phyloP scores from a whole-genome alignment of 1,139 yeast species.

The Suhomyces kunorum region DNA sequence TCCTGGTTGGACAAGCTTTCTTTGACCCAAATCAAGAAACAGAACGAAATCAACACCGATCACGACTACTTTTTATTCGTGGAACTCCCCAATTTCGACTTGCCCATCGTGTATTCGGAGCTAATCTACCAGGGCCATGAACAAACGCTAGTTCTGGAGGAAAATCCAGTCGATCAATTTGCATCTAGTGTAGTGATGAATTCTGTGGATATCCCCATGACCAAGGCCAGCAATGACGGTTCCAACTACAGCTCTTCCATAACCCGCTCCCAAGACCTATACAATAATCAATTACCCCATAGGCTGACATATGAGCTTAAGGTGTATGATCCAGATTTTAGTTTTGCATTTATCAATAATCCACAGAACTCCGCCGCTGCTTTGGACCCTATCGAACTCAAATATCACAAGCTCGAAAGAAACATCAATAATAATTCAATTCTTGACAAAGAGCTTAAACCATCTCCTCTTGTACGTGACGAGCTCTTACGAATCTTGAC shows the following conservation, averaged over 20 bases:
- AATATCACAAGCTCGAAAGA: slow-evolving; percentile 81
- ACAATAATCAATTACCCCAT: neutral
- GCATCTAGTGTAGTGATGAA: slow-evolving; percentile 34
- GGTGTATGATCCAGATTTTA: slow-evolving; percentile 46
- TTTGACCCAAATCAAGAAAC: slow-evolving; percentile 47
- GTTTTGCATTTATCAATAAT: slow-evolving; percentile 13
- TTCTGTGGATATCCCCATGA: slow-evolving; percentile 37
- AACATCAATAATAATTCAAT: slow-evolving; percentile 71
- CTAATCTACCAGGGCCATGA: slow-evolving; percentile 23
- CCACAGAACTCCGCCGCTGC: slow-evolving; percentile 19
- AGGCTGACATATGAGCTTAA: slow-evolving; percentile 17
- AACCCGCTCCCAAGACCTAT: slow-evolving; percentile 2
- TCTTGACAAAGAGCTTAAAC: slow-evolving; percentile 82
- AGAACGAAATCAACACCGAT: slow-evolving; percentile 23
- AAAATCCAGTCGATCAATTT: slow-evolving; percentile 10
- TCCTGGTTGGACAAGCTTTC: slow-evolving; percentile 80
- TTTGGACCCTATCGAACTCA: slow-evolving; percentile 89
- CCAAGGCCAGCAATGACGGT: neutral
- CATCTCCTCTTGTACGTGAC: slow-evolving; percentile 81
- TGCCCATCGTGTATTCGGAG: slow-evolving; percentile 82
- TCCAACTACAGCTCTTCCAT: slow-evolving; percentile 8
- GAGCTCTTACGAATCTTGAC: slow-evolving; percentile 66
- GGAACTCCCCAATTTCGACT: slow-evolving; percentile 75
- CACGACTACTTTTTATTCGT: slow-evolving; percentile 53
- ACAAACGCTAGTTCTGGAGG: slow-evolving; percentile 17